Evolutionary conservation across 805 yeast species (phyloP), one percentile per base, ranked within the genome.

Genomic region (Nadsonia fulvescens): DNA sequence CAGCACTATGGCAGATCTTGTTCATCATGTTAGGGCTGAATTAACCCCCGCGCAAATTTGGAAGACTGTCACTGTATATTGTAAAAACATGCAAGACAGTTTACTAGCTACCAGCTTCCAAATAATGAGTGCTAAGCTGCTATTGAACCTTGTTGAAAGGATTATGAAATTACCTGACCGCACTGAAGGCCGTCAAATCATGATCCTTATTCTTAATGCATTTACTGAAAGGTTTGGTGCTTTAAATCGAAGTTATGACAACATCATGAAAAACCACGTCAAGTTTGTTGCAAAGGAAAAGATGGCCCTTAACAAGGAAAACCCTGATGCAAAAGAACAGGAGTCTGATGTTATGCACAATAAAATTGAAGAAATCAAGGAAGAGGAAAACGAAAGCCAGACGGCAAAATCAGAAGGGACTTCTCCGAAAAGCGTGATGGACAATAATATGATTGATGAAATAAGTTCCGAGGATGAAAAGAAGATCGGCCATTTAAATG

Each of bases 1-100:
- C 47, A 76, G 91, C 18, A 79, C 91, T 8, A 86, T 89, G 25
- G 96, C 98, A 1, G 99, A 89, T 44, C 73, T 91, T 39, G 75
- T 89, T 28, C 96, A 89, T 43, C 81, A 79, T 42, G 86, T 86
- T 3, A 68, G 95, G 37, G 65, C 71, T 25, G 91, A 83, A 37
- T 54, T 89, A 28, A 71, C 77, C 1, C 66, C 83, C 2, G 69
- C 66, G 20, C 94, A 81, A 44, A 74, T 89, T 7, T 73, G 92
- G 72, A 70, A 74, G 31, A 78, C 94, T 0, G 86, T 91, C 4
- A 65, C 61, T 22, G 73, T 79, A 30, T 89, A 81, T 43, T 74
- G 93, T 41, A 64, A 63, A 15, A 70, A 81, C 37, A 54, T 89
- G 34, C 74, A 75, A 38, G 96, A 91, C 44, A 70, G 67, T 35